Percentiles rank a stretch among this genome's conserved stretches.
Conservation (phyloP, 106 monocot genomes). For the Platanthera guangdongensis region DNA sequence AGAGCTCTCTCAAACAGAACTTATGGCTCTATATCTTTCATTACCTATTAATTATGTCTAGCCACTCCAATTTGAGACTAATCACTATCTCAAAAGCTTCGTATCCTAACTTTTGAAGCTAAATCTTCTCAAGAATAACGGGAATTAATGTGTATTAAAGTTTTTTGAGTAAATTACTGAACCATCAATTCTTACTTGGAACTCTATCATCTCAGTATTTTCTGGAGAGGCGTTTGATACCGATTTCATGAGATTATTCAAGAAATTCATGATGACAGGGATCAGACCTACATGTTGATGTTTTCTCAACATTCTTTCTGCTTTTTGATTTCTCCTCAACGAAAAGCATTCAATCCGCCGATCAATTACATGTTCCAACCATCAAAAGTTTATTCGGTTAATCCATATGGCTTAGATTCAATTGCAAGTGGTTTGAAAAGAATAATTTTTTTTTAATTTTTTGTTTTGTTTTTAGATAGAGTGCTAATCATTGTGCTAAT, state of each 20-base stretch:
- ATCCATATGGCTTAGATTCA: background rate
- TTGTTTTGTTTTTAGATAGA: too few species aligned
- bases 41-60: too few species aligned
- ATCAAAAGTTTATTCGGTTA: conserved; percentile 32
- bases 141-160: conserved; percentile 29
- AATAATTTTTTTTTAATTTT: too few species aligned
- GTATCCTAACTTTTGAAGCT: background rate
- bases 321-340: background rate
- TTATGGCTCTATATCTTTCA: too few species aligned
- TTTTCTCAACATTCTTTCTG: conserved; percentile 33
- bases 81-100: too few species aligned
- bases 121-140: conserved; percentile 23
- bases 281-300: conserved; percentile 28
- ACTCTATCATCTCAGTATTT: conserved; percentile 33
- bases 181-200: conserved; percentile 48
- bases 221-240: conserved; percentile 13
- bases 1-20: too few species aligned
- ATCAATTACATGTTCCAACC: conserved; percentile 38
- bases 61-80: too few species aligned
- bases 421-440: too few species aligned
- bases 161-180: conserved; percentile 64
- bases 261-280: conserved; percentile 28
- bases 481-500: too few species aligned
- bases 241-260: conserved; percentile 35
- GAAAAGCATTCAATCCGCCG: conserved; percentile 11